These are phyloP conservation scores for Glycine tomentella DNA, from an alignment of 306 rosid genomes.

Conservation along the genomic window DNA sequence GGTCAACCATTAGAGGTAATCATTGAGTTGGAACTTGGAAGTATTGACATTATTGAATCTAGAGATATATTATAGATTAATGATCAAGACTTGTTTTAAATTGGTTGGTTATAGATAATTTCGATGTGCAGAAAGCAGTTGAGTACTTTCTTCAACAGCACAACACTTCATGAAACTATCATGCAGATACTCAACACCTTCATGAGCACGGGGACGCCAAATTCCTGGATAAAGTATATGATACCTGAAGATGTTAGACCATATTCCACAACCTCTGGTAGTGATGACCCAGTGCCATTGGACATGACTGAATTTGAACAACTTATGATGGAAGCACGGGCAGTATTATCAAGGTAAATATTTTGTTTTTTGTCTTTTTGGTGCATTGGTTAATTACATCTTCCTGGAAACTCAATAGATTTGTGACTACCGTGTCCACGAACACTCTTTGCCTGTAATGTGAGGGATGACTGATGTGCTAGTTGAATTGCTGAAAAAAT, in stretches of 20 bases:
- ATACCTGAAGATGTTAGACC: conserved; percentile 68
- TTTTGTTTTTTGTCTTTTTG: conserved; percentile 14
- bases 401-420: conserved; percentile 28
- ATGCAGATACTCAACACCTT: conserved; percentile 70
- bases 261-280: conserved; percentile 50
- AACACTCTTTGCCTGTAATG: conserved; percentile 19
- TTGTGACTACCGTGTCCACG: conserved; percentile 18
- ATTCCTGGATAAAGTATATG: conserved; percentile 83
- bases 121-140: conserved; percentile 78
- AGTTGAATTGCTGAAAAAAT: conserved; percentile 28
- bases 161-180: conserved; percentile 67
- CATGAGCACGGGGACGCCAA: conserved; percentile 74
- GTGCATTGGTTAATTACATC: conserved; percentile 21
- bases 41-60: conserved; percentile 28
- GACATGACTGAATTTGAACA: conserved; percentile 70
- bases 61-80: conserved; percentile 37
- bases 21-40: conserved; percentile 16
- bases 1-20: not conserved
- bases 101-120: conserved; percentile 42
- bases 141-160: conserved; percentile 62
- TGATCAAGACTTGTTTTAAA: conserved; percentile 41
- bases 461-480: not conserved
- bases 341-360: conserved; percentile 81
- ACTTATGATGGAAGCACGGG: conserved; percentile 79
- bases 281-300: conserved; percentile 46